Base-by-base conservation (phyloP, 371 early-diverging fungal genomes). In the Parasitella parasitica region DNA sequence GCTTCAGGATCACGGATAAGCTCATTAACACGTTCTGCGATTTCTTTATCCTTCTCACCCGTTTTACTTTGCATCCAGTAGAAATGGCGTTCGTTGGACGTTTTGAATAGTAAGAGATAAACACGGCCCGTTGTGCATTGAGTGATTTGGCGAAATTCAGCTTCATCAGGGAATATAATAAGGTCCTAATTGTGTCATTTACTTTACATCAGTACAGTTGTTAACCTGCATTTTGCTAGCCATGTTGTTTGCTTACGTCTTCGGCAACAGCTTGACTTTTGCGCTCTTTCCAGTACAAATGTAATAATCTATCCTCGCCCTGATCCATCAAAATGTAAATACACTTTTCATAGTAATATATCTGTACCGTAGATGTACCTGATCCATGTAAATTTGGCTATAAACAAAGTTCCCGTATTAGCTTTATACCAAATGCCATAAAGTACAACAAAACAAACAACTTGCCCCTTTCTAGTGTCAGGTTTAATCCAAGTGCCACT, bases 41-140 rank as follows among this genome's bases (percentile, higher is more conserved):
- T 38, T 57, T 84, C 84, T 20, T 77, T 76, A 61, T 89, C 89
- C 50, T 81, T 76, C 13, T 81, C 83, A 8, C 77, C 80, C 49
- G 81, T 82, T 20, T 81, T 74, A 54, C 77, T 85, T 67, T 94
- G 94, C 80, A 92, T 85, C 94, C 94, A 94, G 58, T 90, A 91
- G 70, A 94, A 93, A 56, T 84, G 71, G 18, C 82, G 83, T 69
- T 87, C 86, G 53, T 80, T 72, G 3, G 91, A 90, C 0, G 89
- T 86, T 70, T 86, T 86, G 76, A 90, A 93, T 63, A 83, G 81
- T 26, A 94, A 73, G 24, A 90, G 64, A 62, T 86, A 85, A 0
- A 92, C 92, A 51, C 93, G 90, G 11, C 86, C 94, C 26, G 82
- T 83, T 9, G 92, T 82, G 57, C 86, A 87, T 69, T 91, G 80